phyloP scores from a whole-genome alignment of 2,329 filamentous ascomycete genomes.

The Plectosphaerella cucumerina region DNA sequence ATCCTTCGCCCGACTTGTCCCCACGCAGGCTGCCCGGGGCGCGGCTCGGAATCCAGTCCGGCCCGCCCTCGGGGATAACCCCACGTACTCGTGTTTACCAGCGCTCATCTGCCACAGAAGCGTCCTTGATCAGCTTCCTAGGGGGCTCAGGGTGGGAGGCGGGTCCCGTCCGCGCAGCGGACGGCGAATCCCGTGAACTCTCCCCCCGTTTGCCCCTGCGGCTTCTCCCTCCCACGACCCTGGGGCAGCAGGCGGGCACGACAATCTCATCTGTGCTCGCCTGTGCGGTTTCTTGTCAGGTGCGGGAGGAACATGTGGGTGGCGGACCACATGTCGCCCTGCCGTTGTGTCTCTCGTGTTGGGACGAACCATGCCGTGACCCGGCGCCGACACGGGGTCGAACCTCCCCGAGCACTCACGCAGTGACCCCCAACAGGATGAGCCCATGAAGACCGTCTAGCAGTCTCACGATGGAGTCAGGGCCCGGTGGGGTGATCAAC shows the following conservation, averaged over 20 bases:
- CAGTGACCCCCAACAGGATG: slow-evolving; percentile 10
- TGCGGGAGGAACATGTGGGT: slow-evolving; percentile 5
- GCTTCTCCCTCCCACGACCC: slow-evolving; percentile 1
- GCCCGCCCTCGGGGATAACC: slow-evolving; percentile 2
- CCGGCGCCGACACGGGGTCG: slow-evolving; percentile 4
- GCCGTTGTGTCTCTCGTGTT: neutral
- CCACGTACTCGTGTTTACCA: slow-evolving; percentile 19
- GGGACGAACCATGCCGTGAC: neutral
- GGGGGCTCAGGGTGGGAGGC: slow-evolving; percentile 10
- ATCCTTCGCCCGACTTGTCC: slow-evolving; percentile 18
- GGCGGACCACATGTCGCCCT: slow-evolving; percentile 9
- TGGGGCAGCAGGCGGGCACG: neutral
- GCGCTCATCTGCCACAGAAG: neutral
- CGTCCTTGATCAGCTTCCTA: slow-evolving; percentile 16
- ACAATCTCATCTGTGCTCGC: neutral
- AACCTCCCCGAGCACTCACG: slow-evolving; percentile 5
- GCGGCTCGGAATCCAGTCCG: slow-evolving; percentile 17
- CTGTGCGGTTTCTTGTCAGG: slow-evolving; percentile 1
- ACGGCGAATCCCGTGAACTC: neutral
- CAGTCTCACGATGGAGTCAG: slow-evolving; percentile 8
- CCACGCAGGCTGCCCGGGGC: slow-evolving; percentile 27
- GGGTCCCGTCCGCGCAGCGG: slow-evolving; percentile 8
- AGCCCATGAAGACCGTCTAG: slow-evolving; percentile 9
- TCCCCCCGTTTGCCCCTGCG: slow-evolving; percentile 3
- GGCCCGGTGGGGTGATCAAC: slow-evolving; percentile 12